Percentiles rank a stretch among this genome's conserved stretches.
phyloP scores from a whole-genome alignment of 1,284 basidiomycete species.

The Ustanciosporium gigantosporum region DNA sequence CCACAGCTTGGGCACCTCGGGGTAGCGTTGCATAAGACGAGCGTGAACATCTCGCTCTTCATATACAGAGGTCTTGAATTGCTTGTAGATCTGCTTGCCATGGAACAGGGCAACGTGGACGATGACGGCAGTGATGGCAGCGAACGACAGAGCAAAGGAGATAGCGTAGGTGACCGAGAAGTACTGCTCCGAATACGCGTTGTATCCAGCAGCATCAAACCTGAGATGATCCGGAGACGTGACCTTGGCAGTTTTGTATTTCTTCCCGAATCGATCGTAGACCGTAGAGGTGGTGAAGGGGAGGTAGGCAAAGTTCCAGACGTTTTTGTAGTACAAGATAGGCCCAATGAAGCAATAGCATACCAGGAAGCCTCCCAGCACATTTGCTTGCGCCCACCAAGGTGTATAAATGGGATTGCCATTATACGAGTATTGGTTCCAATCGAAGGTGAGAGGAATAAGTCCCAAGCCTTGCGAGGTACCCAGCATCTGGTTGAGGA shows the following conservation, averaged over 20 bases:
- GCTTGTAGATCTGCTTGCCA: conserved; percentile 43
- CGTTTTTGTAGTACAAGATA: conserved; percentile 54
- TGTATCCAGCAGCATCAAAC: conserved; percentile 41
- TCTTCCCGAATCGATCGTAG: conserved; percentile 47
- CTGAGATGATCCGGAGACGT: conserved; percentile 20
- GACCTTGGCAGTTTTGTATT: conserved; percentile 36
- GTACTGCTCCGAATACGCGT: conserved; percentile 51
- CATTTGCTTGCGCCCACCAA: conserved; percentile 46
- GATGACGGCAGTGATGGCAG: conserved; percentile 72
- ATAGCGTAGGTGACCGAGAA: conserved; percentile 72
- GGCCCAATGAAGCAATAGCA: conserved; percentile 49
- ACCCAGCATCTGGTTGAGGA: conserved; percentile 54
- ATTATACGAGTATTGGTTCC: conserved; percentile 44
- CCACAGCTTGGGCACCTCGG: conserved; percentile 71
- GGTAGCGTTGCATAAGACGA: conserved; percentile 78
- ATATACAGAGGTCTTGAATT: conserved; percentile 57
- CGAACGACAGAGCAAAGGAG: conserved; percentile 69
- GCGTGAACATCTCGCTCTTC: conserved; percentile 82
- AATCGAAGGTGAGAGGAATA: conserved; percentile 50
- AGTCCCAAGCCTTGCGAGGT: conserved; percentile 43
- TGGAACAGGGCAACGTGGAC: conserved; percentile 66
- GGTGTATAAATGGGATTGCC: conserved; percentile 46
- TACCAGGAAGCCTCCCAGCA: conserved; percentile 40
- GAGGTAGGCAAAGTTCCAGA: conserved; percentile 45
- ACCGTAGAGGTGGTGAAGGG: conserved; percentile 44